phyloP scores from a whole-genome alignment of 2,329 filamentous ascomycete genomes.

The Polychaeton citri region DNA sequence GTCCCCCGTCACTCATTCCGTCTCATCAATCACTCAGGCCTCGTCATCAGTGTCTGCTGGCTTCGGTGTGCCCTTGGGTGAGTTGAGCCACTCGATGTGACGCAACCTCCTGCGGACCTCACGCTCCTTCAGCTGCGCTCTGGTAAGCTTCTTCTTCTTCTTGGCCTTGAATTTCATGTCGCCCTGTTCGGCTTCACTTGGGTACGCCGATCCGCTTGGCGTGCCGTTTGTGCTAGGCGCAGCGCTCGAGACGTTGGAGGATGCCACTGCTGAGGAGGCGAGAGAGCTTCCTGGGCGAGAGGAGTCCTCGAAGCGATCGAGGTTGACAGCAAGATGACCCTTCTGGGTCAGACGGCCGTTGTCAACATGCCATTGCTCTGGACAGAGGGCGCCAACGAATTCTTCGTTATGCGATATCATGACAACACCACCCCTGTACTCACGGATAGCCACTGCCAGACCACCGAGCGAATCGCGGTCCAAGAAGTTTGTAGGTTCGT shows the following conservation, averaged over 20 bases:
- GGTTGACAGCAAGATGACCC: constrained; percentile 57
- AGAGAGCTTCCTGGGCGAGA: constrained; percentile 54
- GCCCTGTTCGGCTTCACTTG: constrained; percentile 61
- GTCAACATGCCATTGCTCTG: constrained; percentile 90
- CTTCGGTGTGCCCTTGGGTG: constrained; percentile 61
- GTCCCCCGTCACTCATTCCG: no score
- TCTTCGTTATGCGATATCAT: constrained; percentile 99
- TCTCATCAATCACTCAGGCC: constrained; percentile 26
- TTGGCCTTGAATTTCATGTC: constrained; percentile 77
- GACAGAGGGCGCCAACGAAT: constrained; percentile 89
- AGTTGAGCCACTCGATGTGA: constrained; percentile 64
- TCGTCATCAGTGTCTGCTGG: constrained; percentile 69
- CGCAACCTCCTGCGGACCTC: constrained; percentile 76
- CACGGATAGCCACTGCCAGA: constrained; percentile 91
- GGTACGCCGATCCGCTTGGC: constrained; percentile 18
- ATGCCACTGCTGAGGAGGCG: constrained; percentile 49
- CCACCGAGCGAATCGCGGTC: constrained; percentile 95
- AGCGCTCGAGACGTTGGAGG: constrained; percentile 27
- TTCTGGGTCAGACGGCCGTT: constrained; percentile 79
- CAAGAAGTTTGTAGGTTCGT: constrained; percentile 98
- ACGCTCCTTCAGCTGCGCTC: constrained; percentile 87
- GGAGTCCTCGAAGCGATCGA: constrained; percentile 79
- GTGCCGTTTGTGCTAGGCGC: constrained; percentile 19
- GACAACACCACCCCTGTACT: constrained; percentile 95
- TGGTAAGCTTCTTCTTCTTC: constrained; percentile 98